Conservation (phyloP, 2,329 filamentous ascomycete genomes). For the Gyromitra esculenta region DNA sequence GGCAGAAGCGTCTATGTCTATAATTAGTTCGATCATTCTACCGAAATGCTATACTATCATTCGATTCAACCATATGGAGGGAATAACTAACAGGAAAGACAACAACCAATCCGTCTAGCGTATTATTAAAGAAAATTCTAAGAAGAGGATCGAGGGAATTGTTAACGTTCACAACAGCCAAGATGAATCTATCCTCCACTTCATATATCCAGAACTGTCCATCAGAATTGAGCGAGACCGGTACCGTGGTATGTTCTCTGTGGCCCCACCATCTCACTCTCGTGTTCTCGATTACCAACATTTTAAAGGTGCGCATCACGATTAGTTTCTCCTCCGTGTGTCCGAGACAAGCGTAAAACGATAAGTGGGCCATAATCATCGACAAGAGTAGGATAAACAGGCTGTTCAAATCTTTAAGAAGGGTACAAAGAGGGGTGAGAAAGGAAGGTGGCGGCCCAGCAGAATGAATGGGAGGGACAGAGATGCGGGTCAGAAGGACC, state of each 20-base stretch:
- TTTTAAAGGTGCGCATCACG: not conserved
- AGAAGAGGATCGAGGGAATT: not conserved
- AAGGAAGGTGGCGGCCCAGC: not conserved
- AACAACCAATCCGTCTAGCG: slow-evolving; percentile 1
- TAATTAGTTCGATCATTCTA: not conserved
- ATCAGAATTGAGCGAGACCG: slow-evolving; percentile 23
- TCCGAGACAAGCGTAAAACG: slow-evolving; percentile 4
- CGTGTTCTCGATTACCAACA: slow-evolving; percentile 10
- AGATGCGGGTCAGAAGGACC: slow-evolving; percentile 10
- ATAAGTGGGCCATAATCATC: slow-evolving; percentile 5
- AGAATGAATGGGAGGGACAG: not conserved
- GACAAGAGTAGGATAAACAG: slow-evolving; percentile 5
- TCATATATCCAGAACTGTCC: slow-evolving; percentile 33
- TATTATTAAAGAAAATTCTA: not conserved
- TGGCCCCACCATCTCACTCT: slow-evolving; percentile 22
- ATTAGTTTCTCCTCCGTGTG: slow-evolving; percentile 26
- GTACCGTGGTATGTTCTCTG: not conserved
- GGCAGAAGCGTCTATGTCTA: slow-evolving; percentile 31
- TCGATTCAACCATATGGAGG: not conserved
- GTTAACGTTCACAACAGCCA: not conserved
- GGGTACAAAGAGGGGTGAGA: not conserved
- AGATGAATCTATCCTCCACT: not conserved
- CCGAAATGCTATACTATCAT: not conserved
- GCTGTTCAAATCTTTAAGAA: slow-evolving; percentile 3
- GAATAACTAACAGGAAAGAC: slow-evolving; percentile 26